Percentiles rank a stretch among this genome's conserved stretches.
Conservation (phyloP, 805 yeast genomes). For the Millerozyma miso region DNA sequence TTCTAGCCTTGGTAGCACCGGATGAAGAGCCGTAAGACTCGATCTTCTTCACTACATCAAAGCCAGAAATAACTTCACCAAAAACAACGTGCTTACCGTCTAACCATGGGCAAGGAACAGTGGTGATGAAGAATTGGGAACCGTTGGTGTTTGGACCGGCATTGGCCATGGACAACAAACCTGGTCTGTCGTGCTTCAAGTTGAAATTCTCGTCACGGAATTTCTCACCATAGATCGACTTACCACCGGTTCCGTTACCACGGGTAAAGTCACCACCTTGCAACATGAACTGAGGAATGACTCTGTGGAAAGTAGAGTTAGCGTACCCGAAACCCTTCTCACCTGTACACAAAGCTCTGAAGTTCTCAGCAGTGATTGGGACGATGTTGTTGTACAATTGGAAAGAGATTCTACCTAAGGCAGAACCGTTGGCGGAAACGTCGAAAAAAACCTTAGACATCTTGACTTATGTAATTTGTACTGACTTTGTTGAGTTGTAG, state of each 20-base stretch:
- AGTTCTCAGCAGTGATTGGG: constrained; percentile 79
- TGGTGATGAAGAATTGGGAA: constrained; percentile 85
- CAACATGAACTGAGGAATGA: constrained; percentile 93
- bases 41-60: constrained; percentile 52
- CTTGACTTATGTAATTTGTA: constrained; percentile 1
- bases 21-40: constrained; percentile 62
- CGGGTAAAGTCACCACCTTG: constrained; percentile 63
- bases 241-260: constrained; percentile 93
- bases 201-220: constrained; percentile 66
- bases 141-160: constrained; percentile 93
- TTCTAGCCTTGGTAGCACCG: constrained; percentile 63
- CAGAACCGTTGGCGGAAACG: constrained; percentile 71
- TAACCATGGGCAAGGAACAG: constrained; percentile 73
- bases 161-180: constrained; percentile 87
- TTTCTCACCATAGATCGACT: constrained; percentile 72
- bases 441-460: constrained; percentile 81
- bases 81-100: constrained; percentile 77
- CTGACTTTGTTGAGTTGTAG: background rate
- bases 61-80: constrained; percentile 70
- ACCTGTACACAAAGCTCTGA: constrained; percentile 81
- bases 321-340: constrained; percentile 92
- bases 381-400: constrained; percentile 51
- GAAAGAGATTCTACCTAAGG: constrained; percentile 79
- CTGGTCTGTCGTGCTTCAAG: constrained; percentile 73
- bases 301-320: constrained; percentile 90